Base-by-base conservation (phyloP, 129 eudicot species). In the Helianthus tuberosus region DNA sequence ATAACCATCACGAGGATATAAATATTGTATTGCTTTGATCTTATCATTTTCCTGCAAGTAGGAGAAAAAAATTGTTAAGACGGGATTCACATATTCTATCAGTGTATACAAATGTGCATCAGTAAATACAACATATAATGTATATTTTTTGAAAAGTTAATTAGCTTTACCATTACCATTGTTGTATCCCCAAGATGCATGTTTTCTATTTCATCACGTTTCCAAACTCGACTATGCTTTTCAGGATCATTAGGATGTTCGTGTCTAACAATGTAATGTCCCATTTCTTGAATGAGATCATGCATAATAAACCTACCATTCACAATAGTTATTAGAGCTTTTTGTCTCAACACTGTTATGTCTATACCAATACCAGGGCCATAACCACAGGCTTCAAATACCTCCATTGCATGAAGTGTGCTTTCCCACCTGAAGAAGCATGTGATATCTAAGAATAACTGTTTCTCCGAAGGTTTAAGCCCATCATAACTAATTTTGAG, bases 401-500 rank as follows among this genome's bases (percentile, higher is more conserved):
- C 32, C 66, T 61, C 66, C 20, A 61, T 61, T 5, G 11, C 20
- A 0, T 2, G 0, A 12, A 1, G 1, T 7, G 1, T 6, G 5
- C 12, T 6, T 0, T 6, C 4, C 27, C 27, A 2, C 11, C 60
- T 54, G 9, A 54, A 54, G 11, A 32, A 61, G 9, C 20, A 61
- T 5, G 46, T 8, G 8, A 39, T 39, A 39, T 60, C 43, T 15
- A 60, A 60, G 15, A 60, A 60, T 11, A 61, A 12, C 17, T 61
- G 10, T 61, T 61, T 61, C 66, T 61, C 66, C 20, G 1, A 6
- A 32, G 10, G 20, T 32, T 62, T 2, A 6, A 62, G 46, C 0
- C 67, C 46, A 62, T 62, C 67, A 32, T 62, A 62, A 38, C 66
- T 60, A 60, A 60, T 60, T 60, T 60, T 27, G 17, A 60, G 66